A percentile compares a stretch with the other conserved stretches of the same genome.
These are phyloP conservation scores for Trypanosoma scelopori DNA, from an alignment of 208 protist genomes.

Conservation along the genomic window DNA sequence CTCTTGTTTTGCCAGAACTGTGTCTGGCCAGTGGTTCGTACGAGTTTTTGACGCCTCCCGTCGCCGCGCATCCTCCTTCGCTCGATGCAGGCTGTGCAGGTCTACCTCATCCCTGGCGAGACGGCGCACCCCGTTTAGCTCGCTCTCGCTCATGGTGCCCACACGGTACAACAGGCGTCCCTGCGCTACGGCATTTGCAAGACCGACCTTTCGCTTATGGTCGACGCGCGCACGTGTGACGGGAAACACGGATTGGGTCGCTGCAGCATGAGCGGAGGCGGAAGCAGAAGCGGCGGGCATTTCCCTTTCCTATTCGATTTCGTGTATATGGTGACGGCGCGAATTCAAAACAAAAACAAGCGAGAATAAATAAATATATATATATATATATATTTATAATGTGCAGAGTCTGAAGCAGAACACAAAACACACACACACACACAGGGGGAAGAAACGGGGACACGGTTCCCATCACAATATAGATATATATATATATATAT, in stretches of 20 bases:
- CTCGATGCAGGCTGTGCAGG: background rate
- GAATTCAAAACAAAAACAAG: background rate
- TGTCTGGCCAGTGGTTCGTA: slow-evolving; percentile 65
- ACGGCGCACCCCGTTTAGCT: slow-evolving; percentile 62
- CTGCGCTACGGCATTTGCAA: slow-evolving; percentile 82
- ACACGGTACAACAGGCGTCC: slow-evolving; percentile 55
- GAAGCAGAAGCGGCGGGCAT: background rate
- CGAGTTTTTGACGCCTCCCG: slow-evolving; percentile 48
- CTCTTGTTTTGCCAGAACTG: slow-evolving; percentile 60
- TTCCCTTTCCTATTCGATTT: slow-evolving; percentile 9
- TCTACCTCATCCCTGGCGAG: slow-evolving; percentile 37
- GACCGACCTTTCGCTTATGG: slow-evolving; percentile 56
- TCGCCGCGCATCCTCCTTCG: slow-evolving; percentile 36
- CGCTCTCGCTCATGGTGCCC: slow-evolving; percentile 70
- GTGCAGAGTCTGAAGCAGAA: too few relatives aligned
- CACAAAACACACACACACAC: too few relatives aligned
- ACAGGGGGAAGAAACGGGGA: too few relatives aligned
- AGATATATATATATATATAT: slow-evolving; percentile 8
- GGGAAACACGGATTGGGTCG: slow-evolving; percentile 5
- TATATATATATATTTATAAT: slow-evolving; percentile 12
- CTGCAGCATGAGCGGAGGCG: background rate
- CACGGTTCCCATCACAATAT: too few relatives aligned
- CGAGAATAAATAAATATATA: slow-evolving; percentile 10
- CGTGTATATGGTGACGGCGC: too few relatives aligned
- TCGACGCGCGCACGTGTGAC: slow-evolving; percentile 63